A percentile compares a stretch with the other conserved stretches of the same genome.
phyloP scores from a whole-genome alignment of 108 stramenopile genomes.

The Skeletonema menzelii region DNA sequence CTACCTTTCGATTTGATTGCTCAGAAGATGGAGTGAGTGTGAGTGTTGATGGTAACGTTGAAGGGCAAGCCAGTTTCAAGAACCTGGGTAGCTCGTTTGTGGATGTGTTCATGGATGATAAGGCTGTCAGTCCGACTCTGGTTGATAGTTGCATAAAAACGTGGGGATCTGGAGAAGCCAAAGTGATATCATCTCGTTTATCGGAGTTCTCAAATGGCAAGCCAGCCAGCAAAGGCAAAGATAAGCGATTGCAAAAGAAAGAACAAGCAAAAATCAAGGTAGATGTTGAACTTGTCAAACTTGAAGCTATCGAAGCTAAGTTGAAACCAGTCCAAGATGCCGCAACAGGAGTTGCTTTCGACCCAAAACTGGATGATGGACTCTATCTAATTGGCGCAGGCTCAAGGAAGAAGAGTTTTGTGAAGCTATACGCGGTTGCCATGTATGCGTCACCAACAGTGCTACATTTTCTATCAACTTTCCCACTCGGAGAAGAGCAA shows the following conservation, averaged over 20 bases:
- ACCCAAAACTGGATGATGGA: constrained; percentile 13
- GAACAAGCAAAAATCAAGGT: not conserved
- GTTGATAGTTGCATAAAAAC: not conserved
- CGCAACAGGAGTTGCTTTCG: constrained; percentile 11
- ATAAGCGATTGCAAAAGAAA: not conserved
- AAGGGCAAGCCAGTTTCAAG: not conserved
- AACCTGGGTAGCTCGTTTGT: not conserved
- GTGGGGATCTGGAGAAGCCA: too few relatives aligned
- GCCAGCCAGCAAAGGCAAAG: not conserved
- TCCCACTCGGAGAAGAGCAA: constrained; percentile 13
- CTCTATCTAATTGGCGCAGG: constrained; percentile 15
- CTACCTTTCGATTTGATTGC: constrained; percentile 1
- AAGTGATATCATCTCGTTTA: too few relatives aligned
- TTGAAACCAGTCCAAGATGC: constrained; percentile 8
- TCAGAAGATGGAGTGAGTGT: not conserved
- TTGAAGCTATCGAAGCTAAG: constrained; percentile 13
- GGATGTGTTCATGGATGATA: constrained; percentile 4
- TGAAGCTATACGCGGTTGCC: constrained; percentile 13
- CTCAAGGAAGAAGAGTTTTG: constrained; percentile 4
- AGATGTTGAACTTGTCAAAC: not conserved
- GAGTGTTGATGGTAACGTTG: constrained; percentile 1
- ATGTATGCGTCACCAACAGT: constrained; percentile 17
- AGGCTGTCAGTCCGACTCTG: not conserved
- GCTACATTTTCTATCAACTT: constrained; percentile 5
- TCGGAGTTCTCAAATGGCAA: too few relatives aligned